Conservation (phyloP, 306 rosid species). For the Glycine latifolia region DNA sequence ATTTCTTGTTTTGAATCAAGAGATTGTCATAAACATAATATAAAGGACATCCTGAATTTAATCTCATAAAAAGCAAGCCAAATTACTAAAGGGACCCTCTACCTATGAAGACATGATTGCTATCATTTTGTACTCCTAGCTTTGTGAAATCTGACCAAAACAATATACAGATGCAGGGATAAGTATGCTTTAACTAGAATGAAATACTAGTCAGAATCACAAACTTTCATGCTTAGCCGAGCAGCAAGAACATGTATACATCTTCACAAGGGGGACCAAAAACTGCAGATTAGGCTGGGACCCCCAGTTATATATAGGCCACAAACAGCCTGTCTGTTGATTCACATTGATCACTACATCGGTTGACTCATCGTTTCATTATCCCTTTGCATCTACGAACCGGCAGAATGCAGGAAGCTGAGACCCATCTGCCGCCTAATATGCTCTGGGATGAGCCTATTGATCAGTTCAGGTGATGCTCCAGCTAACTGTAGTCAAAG, state of each 20-base stretch:
- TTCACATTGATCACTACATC: conserved; percentile 47
- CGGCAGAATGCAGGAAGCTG: conserved; percentile 56
- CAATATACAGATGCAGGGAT: conserved; percentile 64
- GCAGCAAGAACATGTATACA: conserved; percentile 59
- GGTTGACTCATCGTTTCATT: conserved; percentile 40
- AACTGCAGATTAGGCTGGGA: conserved; percentile 56
- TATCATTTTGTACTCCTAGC: conserved; percentile 50
- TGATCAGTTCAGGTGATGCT: conserved; percentile 74
- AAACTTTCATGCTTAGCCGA: conserved; percentile 55
- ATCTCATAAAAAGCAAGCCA: conserved; percentile 41
- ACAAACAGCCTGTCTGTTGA: conserved; percentile 51
- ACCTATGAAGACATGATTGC: conserved; percentile 50
- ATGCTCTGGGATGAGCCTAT: conserved; percentile 84
- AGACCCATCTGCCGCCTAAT: conserved; percentile 69
- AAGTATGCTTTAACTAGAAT: conserved; percentile 44
- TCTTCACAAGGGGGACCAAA: conserved; percentile 55
- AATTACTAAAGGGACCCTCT: conserved; percentile 41
- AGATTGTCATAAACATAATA: conserved; percentile 35
- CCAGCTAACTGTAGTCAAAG: conserved; percentile 64
- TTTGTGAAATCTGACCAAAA: conserved; percentile 60
- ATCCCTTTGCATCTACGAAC: conserved; percentile 55
- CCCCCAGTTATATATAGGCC: conserved; percentile 53
- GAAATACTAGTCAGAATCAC: conserved; percentile 50
- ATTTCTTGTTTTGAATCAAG: conserved; percentile 18
- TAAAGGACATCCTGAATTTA: conserved; percentile 35